A percentile compares a stretch with the other conserved stretches of the same genome.
Conservation (phyloP, 2,329 filamentous ascomycete species). For the Trichophyton rubrum region DNA sequence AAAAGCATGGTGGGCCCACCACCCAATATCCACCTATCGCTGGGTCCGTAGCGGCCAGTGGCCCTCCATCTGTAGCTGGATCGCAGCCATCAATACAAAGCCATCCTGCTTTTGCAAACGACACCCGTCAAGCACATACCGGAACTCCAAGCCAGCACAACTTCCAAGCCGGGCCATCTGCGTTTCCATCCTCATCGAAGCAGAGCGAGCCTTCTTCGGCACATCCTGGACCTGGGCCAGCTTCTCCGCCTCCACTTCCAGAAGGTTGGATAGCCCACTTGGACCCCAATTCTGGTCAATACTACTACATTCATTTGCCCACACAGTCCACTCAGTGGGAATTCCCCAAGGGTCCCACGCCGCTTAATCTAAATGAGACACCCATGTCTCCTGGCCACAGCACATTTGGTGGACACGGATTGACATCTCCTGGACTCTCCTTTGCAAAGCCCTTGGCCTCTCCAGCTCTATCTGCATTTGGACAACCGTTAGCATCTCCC, state of each 20-base stretch:
- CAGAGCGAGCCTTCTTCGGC: conserved; percentile 12
- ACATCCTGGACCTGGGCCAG: conserved; percentile 45
- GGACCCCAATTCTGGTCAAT: conserved; percentile 90
- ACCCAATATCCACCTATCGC: conserved; percentile 16
- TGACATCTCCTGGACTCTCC: conserved; percentile 20
- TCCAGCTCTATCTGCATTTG: conserved; percentile 26
- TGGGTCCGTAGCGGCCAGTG: conserved; percentile 12
- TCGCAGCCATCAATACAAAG: conserved; percentile 31
- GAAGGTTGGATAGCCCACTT: conserved; percentile 98
- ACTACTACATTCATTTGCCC: conserved; percentile 95
- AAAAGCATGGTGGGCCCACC: conserved; percentile 6
- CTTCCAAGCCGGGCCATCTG: conserved; percentile 29
- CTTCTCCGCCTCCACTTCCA: conserved; percentile 81
- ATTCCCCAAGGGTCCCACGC: conserved; percentile 90
- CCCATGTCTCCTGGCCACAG: conserved; percentile 73
- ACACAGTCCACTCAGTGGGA: conserved; percentile 98
- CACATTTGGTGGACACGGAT: conserved; percentile 43
- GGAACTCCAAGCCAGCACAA: conserved; percentile 27
- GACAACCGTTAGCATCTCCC: conserved; percentile 58
- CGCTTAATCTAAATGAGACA: conserved; percentile 66
- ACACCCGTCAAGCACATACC: conserved; percentile 39
- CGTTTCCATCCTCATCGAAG: conserved; percentile 24
- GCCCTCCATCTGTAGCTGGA: conserved; percentile 15
- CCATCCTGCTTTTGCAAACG: conserved; percentile 87
- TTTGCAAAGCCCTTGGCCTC: conserved; percentile 18